Conservation (phyloP, 177 flowering plant genomes). For the Vitis hybrid region DNA sequence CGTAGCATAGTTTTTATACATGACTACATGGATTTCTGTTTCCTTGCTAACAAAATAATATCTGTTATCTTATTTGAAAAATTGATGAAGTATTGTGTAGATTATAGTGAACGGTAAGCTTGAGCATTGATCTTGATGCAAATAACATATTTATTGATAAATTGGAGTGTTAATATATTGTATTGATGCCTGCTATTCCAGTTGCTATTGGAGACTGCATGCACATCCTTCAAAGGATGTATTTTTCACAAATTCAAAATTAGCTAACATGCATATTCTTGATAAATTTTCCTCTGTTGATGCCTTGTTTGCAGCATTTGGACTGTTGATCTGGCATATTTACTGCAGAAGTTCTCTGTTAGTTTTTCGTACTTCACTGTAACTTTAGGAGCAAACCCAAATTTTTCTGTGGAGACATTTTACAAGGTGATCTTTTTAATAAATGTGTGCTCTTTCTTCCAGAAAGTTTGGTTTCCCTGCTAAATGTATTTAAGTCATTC, state of each 20-base stretch:
- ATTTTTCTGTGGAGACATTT: constrained; percentile 75
- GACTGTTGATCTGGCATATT: constrained; percentile 95
- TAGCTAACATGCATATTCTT: constrained; percentile 1
- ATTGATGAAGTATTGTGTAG: too few species aligned
- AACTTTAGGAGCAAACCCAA: constrained; percentile 90
- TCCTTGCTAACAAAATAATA: too few species aligned
- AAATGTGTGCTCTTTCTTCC: neutral
- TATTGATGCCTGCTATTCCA: too few species aligned
- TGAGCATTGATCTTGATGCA: too few species aligned
- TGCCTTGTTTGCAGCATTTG: constrained; percentile 69
- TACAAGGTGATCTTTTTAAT: constrained; percentile 61
- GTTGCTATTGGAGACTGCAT: too few species aligned
- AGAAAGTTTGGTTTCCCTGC: neutral
- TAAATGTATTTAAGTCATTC: neutral
- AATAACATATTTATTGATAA: too few species aligned
- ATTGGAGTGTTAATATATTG: too few species aligned
- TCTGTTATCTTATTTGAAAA: too few species aligned
- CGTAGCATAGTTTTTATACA: too few species aligned
- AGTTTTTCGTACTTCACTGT: constrained; percentile 88
- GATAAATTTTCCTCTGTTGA: constrained; percentile 9
- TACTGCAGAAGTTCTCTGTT: constrained; percentile 76
- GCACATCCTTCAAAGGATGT: neutral
- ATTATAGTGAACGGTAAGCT: too few species aligned
- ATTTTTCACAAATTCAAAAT: neutral
- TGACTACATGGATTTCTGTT: too few species aligned